phyloP scores from a whole-genome alignment of 176 grass and related monocot genomes.

The Raddia guianensis region DNA sequence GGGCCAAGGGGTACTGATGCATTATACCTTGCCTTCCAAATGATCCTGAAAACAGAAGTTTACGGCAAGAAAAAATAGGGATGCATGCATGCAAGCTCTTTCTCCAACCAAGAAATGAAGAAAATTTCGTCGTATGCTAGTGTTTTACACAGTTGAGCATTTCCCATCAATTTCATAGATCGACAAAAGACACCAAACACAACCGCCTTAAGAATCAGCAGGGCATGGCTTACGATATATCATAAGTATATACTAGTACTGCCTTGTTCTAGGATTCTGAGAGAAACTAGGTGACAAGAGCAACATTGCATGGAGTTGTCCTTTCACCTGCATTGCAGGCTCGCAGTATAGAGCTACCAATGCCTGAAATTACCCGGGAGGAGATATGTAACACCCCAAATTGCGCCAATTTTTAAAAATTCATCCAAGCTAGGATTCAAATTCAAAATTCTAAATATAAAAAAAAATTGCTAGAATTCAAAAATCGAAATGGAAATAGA shows the following conservation, averaged over 20 bases:
- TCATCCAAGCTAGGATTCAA: no score
- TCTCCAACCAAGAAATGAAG: neutral
- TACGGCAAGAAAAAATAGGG: neutral
- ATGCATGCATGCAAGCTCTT: neutral
- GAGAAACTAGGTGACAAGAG: neutral
- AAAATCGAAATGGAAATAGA: no score
- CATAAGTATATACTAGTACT: neutral
- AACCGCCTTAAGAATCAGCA: neutral
- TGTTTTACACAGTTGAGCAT: neutral
- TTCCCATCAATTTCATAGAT: neutral
- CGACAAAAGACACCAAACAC: neutral
- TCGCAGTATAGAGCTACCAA: neutral
- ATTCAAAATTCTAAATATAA: no score
- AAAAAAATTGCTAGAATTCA: no score
- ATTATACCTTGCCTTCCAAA: neutral
- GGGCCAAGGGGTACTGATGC: neutral
- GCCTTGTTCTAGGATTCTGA: neutral
- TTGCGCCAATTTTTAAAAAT: no score
- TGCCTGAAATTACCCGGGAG: neutral
- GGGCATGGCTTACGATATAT: no score
- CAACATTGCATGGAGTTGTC: constrained; percentile 11
- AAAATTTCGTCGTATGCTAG: neutral
- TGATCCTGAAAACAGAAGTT: neutral
- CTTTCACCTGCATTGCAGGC: neutral
- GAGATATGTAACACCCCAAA: no score